Conservation (phyloP, 306 rosid species). For the Quercus berberidifolia region DNA sequence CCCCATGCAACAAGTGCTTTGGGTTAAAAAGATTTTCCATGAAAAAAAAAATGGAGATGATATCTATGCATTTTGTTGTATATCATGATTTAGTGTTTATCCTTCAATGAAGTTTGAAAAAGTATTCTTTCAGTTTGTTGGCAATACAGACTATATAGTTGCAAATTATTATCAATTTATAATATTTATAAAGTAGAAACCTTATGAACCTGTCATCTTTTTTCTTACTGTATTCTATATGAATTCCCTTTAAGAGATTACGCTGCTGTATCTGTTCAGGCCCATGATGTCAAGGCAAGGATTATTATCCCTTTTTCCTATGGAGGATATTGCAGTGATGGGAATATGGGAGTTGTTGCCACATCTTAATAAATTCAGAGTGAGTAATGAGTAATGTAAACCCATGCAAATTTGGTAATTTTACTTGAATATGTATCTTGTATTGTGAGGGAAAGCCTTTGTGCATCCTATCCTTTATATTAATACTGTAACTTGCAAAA, state of each 20-base stretch:
- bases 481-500: constrained; percentile 10
- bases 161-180: neutral
- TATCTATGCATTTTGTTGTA: neutral
- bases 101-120: neutral
- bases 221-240: neutral
- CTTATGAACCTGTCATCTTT: neutral
- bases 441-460: neutral
- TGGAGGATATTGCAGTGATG: constrained; percentile 89
- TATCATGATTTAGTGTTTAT: neutral
- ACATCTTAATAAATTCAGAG: constrained; percentile 60
- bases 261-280: constrained; percentile 41
- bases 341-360: constrained; percentile 92
- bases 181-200: neutral
- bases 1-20: too few species aligned
- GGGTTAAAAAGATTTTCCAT: neutral
- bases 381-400: constrained; percentile 34
- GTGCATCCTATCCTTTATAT: neutral
- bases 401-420: neutral
- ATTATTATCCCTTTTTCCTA: constrained; percentile 60
- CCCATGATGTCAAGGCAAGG: constrained; percentile 71
- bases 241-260: neutral
- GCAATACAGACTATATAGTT: neutral
- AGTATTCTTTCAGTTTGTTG: neutral
- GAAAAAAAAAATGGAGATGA: neutral
- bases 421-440: neutral